Base-by-base conservation (phyloP, 495 filamentous ascomycete species). In the Xylaria cubensis region DNA sequence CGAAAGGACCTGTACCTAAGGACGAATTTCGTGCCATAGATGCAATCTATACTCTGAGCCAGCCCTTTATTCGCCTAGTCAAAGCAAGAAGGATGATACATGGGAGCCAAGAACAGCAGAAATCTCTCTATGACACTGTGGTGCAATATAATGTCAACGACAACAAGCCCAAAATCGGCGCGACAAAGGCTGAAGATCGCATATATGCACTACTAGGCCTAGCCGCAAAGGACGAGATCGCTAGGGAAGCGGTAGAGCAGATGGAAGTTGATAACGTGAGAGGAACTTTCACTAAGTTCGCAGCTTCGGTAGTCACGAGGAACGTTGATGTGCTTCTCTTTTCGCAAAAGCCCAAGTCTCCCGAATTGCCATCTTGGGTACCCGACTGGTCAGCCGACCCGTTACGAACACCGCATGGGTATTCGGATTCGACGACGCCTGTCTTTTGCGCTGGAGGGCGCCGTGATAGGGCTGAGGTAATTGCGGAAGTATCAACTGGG, bases 271-370 rank as follows among this genome's bases (percentile, higher is more conserved):
- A 26, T 5, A 70, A 70, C 29, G 56, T 63, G 29, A 62, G 56
- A 41, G n/a, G 42, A 12, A 62, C 51, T n/a, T 70, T 50, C 51
- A 70, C 42, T 15, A 63, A 51, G 4, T 70, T 70, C 34, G 67
- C 67, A 5, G 42, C 56, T 39, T 70, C 67, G 17, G 67, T 63
- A 41, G 8, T 70, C 21, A 70, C 61, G 36, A 19, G 32, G 17
- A 53, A 70, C 19, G 55, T 70, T 8, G 67, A 70, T 53, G 67
- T 70, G 56, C 42, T 70, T 39, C 42, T 63, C 39, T 70, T 70
- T 34, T 63, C 42, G 9, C 67, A 63, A 34, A 10, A 39, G 10
- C 67, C 67, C 26, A 51, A 53, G 42, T 70, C 67, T 29, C 29
- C 10, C 1, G 42, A 53, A 19, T 42, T 63, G 26, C 67, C 67